Evolutionary conservation across 495 filamentous ascomycete genomes (phyloP).

Genomic region (Aspergillus indologenus): DNA sequence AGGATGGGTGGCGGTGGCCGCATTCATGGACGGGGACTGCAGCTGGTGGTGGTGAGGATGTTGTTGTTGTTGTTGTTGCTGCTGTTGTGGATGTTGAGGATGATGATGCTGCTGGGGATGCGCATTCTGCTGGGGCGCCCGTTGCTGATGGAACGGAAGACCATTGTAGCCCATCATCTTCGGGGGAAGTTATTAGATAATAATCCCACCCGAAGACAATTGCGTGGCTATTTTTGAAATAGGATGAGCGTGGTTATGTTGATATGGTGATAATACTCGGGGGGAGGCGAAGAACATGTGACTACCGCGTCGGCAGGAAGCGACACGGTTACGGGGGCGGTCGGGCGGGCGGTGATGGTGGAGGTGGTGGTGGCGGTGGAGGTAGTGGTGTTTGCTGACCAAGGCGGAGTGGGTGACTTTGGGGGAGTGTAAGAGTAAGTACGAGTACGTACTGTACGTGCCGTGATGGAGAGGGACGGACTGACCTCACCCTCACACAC

Average conservation of each 20-base stretch:
- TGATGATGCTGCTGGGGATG: slow-evolving; percentile 27
- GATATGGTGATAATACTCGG: background rate
- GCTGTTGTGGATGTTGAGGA: no score
- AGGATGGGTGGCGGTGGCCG: slow-evolving; percentile 24
- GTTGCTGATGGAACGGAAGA: slow-evolving; percentile 32
- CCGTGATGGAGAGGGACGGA: background rate
- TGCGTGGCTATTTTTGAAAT: background rate
- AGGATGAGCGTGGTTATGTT: background rate
- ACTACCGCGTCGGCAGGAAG: slow-evolving; percentile 4
- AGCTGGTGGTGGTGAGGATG: slow-evolving; percentile 33
- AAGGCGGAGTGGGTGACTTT: background rate
- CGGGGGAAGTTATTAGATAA: slow-evolving; percentile 3
- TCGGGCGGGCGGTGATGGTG: no score
- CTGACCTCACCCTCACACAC: background rate
- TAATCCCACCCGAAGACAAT: background rate
- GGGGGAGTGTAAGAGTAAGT: background rate
- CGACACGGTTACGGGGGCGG: no score
- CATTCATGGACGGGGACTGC: slow-evolving; percentile 32
- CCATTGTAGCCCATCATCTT: slow-evolving; percentile 35
- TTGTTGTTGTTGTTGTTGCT: slow-evolving; percentile 26
- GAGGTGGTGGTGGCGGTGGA: no score
- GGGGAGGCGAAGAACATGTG: slow-evolving; percentile 6
- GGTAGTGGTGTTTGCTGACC: no score
- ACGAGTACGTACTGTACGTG: background rate
- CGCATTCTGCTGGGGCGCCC: slow-evolving; percentile 22